Evolutionary conservation across 2,329 filamentous ascomycete genomes (phyloP).

Genomic region (Hortaea werneckii): DNA sequence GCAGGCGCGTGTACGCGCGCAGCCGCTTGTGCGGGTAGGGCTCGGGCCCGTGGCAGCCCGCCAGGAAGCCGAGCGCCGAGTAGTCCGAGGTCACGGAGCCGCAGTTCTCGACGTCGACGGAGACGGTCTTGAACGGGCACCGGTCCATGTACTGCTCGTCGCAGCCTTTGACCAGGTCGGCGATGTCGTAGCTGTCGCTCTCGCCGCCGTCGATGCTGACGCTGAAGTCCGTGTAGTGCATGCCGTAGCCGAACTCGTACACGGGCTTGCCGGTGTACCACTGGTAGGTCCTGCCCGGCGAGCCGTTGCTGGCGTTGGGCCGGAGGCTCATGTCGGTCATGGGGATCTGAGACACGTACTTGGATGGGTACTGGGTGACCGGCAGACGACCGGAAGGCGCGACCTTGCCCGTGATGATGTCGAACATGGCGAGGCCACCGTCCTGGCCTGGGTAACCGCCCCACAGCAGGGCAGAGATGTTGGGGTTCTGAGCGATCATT

Average conservation of each 20-base stretch:
- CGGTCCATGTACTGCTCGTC: conserved; percentile 22
- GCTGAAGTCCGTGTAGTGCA: conserved; percentile 36
- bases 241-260: conserved; percentile 33
- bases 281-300: conserved; percentile 35
- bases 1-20: conserved; percentile 16
- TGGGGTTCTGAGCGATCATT: conserved; percentile 37
- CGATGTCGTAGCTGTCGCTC: conserved; percentile 25
- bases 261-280: conserved; percentile 33
- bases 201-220: not conserved
- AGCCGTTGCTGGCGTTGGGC: conserved; percentile 28
- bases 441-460: conserved; percentile 51
- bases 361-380: conserved; percentile 40
- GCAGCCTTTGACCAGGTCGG: conserved; percentile 23
- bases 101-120: conserved; percentile 28
- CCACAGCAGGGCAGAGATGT: conserved; percentile 47
- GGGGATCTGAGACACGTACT: conserved; percentile 40
- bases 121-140: conserved; percentile 29
- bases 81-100: conserved; percentile 31
- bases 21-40: conserved; percentile 35
- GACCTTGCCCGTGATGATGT: conserved; percentile 42
- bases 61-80: conserved; percentile 30
- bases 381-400: conserved; percentile 37
- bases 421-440: conserved; percentile 46
- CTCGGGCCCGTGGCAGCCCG: conserved; percentile 28
- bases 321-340: conserved; percentile 49